Base-by-base conservation (phyloP, 2,329 filamentous ascomycete genomes). In the Ophiostoma sp. region DNA sequence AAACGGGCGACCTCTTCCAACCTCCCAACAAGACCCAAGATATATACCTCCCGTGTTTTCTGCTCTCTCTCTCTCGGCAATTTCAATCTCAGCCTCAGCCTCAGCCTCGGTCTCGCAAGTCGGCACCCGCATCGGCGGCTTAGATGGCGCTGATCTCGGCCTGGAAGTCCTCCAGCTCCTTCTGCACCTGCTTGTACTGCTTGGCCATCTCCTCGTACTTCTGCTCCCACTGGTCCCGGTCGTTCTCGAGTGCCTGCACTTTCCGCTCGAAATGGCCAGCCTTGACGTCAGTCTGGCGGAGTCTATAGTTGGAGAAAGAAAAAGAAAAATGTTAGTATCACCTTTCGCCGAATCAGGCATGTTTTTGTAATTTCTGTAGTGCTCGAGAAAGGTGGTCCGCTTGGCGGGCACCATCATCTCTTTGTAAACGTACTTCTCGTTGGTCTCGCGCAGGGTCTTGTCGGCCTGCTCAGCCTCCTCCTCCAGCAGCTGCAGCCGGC, bases 211-310 rank as follows among this genome's bases (percentile, higher is more conserved):
- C 94, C 84, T 98, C 95, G 84, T 96, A 98, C 86, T 99, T 98
- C 82, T 86, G 80, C 86, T 98, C 95, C 94, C 94, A 97, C 82
- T 94, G 89, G 82, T 97, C 93, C 77, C 92, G 91, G 80, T 94
- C 88, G 78, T 88, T 85, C 84, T 99, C 95, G 78, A 97, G 89
- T 77, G 95, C 94, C 83, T 97, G 93, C 76, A 98, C 95, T 87
- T 98, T 98, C 83, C 95, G 95, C 86, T 99, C 95, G 83, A 94
- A 98, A 85, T 99, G 94, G 77, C 94, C 95, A 78, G 94, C 94
- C 87, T 98, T 98, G 84, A 98, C 93, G 81, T 99, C 95, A 83
- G 95, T 97, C 85, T 97, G 94, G 81, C 95, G 94, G 79, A 98
- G 92, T 85, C 95, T 99, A 76, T 60, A 48, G 17, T 31, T 27